phyloP scores from a whole-genome alignment of 345 rosid genomes.

The Gossypium stocksii region DNA sequence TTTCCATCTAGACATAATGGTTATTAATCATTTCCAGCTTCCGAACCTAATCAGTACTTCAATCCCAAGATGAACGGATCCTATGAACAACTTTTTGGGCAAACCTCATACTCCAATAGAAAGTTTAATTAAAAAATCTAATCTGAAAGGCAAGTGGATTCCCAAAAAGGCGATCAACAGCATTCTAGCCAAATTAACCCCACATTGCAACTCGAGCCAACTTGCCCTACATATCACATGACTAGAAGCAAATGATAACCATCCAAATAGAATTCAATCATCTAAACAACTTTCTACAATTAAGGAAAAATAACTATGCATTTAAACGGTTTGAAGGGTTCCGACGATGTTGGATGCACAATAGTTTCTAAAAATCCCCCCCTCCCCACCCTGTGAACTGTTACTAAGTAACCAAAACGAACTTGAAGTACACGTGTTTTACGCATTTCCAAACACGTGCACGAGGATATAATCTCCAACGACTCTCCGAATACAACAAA shows the following conservation, averaged over 20 bases:
- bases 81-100: background rate
- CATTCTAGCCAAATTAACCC: background rate
- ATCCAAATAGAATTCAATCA: background rate
- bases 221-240: background rate
- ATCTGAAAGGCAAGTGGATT: background rate
- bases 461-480: background rate
- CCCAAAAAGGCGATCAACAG: background rate
- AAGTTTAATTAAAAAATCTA: background rate
- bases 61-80: background rate
- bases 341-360: background rate
- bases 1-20: background rate
- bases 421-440: background rate
- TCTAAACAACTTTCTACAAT: background rate
- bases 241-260: background rate
- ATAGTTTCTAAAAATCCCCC: background rate
- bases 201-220: background rate
- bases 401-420: background rate
- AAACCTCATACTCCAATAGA: background rate
- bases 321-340: background rate
- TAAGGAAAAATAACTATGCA: background rate
- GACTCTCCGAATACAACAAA: background rate
- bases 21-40: background rate
- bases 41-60: background rate
- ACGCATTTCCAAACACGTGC: background rate
- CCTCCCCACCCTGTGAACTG: background rate